Evolutionary conservation across 164 flowering plant genomes (phyloP).

Genomic region (Vitis labrusca): DNA sequence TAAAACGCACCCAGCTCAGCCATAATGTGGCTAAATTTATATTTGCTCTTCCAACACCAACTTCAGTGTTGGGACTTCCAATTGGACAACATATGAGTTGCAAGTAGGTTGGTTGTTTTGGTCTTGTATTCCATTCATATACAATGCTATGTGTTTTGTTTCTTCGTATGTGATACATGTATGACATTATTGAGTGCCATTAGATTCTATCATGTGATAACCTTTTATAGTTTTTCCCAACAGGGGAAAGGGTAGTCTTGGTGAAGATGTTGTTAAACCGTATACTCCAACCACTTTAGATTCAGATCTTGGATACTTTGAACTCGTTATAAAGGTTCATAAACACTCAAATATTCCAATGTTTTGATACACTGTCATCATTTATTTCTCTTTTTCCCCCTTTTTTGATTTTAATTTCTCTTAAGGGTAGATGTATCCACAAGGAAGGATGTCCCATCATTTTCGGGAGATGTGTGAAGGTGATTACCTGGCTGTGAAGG

Average conservation of each 20-base stretch:
- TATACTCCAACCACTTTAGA: slow-evolving; percentile 83
- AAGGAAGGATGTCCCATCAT: slow-evolving; percentile 88
- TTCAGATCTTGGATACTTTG: slow-evolving; percentile 74
- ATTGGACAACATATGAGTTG: slow-evolving; percentile 37
- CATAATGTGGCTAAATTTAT: slow-evolving; percentile 35
- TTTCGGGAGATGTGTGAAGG: slow-evolving; percentile 83
- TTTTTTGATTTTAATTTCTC: not conserved
- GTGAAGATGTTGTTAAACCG: slow-evolving; percentile 55
- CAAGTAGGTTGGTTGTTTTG: slow-evolving; percentile 15
- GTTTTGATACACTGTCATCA: not conserved
- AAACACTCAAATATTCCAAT: no score
- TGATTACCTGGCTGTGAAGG: slow-evolving; percentile 66
- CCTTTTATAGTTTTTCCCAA: no score
- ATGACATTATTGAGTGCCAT: not conserved
- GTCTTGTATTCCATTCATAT: not conserved
- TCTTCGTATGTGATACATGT: not conserved
- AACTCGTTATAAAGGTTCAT: slow-evolving; percentile 70
- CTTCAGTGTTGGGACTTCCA: slow-evolving; percentile 35
- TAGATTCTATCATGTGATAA: no score
- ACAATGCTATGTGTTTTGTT: not conserved
- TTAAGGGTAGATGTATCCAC: slow-evolving; percentile 67
- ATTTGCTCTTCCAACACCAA: slow-evolving; percentile 33
- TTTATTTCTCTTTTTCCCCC: not conserved
- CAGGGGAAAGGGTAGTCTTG: slow-evolving; percentile 33
- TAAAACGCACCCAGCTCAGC: slow-evolving; percentile 29